A percentile compares a stretch with the other conserved stretches of the same genome.
Evolutionary conservation across 2,329 filamentous ascomycete genomes (phyloP).

Genomic region (Elsinoe ampelina): DNA sequence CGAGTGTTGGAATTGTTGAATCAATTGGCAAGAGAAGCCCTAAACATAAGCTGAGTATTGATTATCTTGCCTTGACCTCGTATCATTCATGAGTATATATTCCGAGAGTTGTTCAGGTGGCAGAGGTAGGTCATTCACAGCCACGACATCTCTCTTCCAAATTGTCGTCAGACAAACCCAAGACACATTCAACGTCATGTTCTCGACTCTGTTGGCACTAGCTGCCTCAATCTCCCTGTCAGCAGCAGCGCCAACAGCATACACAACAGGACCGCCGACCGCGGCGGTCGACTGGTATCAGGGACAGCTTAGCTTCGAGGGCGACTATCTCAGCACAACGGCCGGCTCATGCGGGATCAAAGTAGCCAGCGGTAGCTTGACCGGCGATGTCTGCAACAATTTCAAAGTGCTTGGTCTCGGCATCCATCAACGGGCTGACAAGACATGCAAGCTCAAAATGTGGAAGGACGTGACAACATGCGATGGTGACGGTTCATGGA

Average conservation of each 20-base stretch:
- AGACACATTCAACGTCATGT: not conserved
- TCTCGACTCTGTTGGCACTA: not conserved
- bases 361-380: slow-evolving; percentile 16
- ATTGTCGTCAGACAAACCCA: not conserved
- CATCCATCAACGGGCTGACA: slow-evolving; percentile 16
- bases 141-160: not conserved
- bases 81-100: not conserved
- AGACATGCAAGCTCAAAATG: slow-evolving; percentile 19
- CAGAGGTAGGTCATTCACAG: not conserved
- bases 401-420: slow-evolving; percentile 17
- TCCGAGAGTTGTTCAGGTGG: not conserved
- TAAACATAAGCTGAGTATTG: not conserved
- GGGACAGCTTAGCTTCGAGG: slow-evolving; percentile 11
- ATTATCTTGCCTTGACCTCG: not conserved
- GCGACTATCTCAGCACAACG: slow-evolving; percentile 5
- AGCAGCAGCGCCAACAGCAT: not conserved
- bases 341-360: slow-evolving; percentile 14
- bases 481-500: slow-evolving; percentile 13
- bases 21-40: not conserved
- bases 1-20: not conserved
- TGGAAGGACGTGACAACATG: slow-evolving; percentile 19
- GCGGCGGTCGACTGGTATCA: slow-evolving; percentile 14
- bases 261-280: not conserved
- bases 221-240: not conserved
- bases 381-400: slow-evolving; percentile 16